Evolutionary conservation across 306 rosid species (phyloP).

Genomic region (cucumber (Cucumis sativus)): Cucumber_9930_V3 NC_026656.2:13665501-13666000

Average conservation of each 20-base stretch:
- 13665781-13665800: constrained; percentile 99
- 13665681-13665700: constrained; percentile 92
- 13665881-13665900: background rate
- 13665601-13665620: background rate
- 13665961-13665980: constrained; percentile 70
- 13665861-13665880: background rate
- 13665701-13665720: constrained; percentile 99
- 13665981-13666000: background rate
- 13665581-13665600: constrained; percentile 95
- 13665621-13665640: background rate
- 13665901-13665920: constrained; percentile 9
- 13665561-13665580: constrained; percentile 73
- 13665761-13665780: constrained; percentile 98
- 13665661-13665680: constrained; percentile 62
- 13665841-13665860: background rate
- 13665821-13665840: background rate
- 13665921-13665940: constrained; percentile 89
- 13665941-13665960: constrained; percentile 80
- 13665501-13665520: constrained; percentile 73
- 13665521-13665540: constrained; percentile 94
- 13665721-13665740: constrained; percentile 94
- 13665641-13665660: background rate
- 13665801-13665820: constrained; percentile 94
- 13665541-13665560: constrained; percentile 90
- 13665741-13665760: constrained; percentile 95